Base-by-base conservation (phyloP, 768 basidiomycete species). In the Trametes cingulata region DNA sequence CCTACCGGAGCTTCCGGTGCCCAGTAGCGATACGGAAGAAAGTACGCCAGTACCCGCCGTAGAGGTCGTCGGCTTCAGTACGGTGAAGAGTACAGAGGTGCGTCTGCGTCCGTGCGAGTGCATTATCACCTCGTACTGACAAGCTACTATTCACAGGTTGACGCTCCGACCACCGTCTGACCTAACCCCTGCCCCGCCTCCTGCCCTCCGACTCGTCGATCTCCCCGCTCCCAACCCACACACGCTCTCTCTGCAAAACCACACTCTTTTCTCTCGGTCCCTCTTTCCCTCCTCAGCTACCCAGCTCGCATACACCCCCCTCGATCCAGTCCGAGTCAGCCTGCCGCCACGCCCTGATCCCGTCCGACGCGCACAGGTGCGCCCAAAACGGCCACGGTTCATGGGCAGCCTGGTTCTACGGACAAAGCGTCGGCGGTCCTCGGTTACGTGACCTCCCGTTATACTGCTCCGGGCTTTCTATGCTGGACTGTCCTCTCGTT, bases 31-130 rank as follows among this genome's bases (percentile, higher is more conserved):
- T 35, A 17, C 42, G 27, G 42, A 54, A 20, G 29, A 35, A 17
- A n/a, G 10, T 2, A 6, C 42, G 13, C 6, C 17, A 17, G 27
- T 19, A 3, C 55, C 55, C 4, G 46, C 55, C 8, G 55, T 56
- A 0, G 55, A 56, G 24, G 55, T 56, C 37, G 55, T 56, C 22
- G 55, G 55, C 6, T 48, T 48, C 36, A 56, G 55, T 19, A 48
- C 55, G 2, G 33, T 55, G 14, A 15, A 20, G 8, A 46, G 45
- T 37, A n/a, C 43, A 40, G 55, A 56, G 8, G 55, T 56, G 25
- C 36, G 55, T 48, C 7, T 19, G 17, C 10, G 19, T n/a, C n/a
- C n/a, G 6, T 12, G 17, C 42, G 15, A 20, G n/a, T 9, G 17
- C 29, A n/a, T 39, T 40, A 25, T 13, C 22, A 17, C 4, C 10